Percentiles rank a stretch among this genome's conserved stretches.
Evolutionary conservation across 768 basidiomycete species (phyloP).

Genomic region (Russula dissimulans): DNA sequence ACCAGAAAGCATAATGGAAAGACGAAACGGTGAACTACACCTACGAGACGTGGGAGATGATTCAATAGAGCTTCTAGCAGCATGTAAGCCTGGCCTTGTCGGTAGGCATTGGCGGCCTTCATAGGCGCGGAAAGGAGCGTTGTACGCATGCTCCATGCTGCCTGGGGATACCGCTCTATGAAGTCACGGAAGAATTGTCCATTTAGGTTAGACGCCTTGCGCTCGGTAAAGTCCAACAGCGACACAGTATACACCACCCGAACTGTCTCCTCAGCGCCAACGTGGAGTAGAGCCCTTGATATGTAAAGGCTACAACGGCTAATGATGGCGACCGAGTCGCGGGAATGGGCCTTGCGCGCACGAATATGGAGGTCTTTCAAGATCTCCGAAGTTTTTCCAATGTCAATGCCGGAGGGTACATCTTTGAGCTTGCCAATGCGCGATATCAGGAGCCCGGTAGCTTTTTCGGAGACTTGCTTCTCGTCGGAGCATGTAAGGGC

Average conservation of each 20-base stretch:
- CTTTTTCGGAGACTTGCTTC: slow-evolving; percentile 82
- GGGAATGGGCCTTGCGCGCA: slow-evolving; percentile 56
- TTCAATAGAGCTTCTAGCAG: slow-evolving; percentile 57
- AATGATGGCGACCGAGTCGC: slow-evolving; percentile 55
- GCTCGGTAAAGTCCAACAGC: slow-evolving; percentile 63
- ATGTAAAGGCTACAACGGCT: slow-evolving; percentile 66
- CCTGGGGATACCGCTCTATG: slow-evolving; percentile 50
- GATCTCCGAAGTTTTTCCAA: slow-evolving; percentile 36
- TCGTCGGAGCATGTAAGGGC: slow-evolving; percentile 73
- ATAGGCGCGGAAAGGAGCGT: slow-evolving; percentile 47
- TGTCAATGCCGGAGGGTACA: slow-evolving; percentile 38
- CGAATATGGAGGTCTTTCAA: slow-evolving; percentile 59
- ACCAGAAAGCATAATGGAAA: background rate
- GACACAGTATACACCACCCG: slow-evolving; percentile 54
- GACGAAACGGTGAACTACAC: slow-evolving; percentile 19
- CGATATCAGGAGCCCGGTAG: slow-evolving; percentile 64
- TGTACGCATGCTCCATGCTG: slow-evolving; percentile 57
- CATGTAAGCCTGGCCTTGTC: slow-evolving; percentile 65
- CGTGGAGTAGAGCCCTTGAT: slow-evolving; percentile 39
- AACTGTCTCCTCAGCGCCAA: slow-evolving; percentile 34
- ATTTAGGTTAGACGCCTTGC: slow-evolving; percentile 73
- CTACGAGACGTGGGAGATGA: slow-evolving; percentile 42
- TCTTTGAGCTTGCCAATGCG: slow-evolving; percentile 72
- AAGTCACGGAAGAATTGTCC: slow-evolving; percentile 71
- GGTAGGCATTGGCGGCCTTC: slow-evolving; percentile 65